Percentiles rank a stretch among this genome's conserved stretches.
Conservation (phyloP, 306 rosid species). For the Fragaria iinumae region DNA sequence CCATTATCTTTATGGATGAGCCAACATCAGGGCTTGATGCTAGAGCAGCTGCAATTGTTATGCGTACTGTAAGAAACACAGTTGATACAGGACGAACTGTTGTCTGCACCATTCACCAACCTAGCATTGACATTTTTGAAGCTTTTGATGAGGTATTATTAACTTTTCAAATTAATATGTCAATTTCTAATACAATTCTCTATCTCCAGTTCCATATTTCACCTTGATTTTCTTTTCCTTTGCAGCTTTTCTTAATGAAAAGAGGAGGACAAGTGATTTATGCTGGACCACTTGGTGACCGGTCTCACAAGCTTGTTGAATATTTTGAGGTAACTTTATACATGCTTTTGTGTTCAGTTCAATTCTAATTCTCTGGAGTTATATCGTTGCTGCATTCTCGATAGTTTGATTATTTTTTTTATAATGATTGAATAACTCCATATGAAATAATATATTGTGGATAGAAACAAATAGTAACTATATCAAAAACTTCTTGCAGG, state of each 20-base stretch:
- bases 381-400: background rate
- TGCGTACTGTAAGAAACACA: constrained; percentile 86
- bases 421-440: background rate
- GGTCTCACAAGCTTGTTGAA: constrained; percentile 66
- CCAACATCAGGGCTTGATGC: constrained; percentile 96
- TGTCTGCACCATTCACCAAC: constrained; percentile 93
- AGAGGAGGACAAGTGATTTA: constrained; percentile 85
- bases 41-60: constrained; percentile 87
- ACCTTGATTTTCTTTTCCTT: background rate
- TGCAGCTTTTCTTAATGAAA: constrained; percentile 66
- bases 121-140: constrained; percentile 88
- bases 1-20: constrained; percentile 92
- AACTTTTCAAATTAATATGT: background rate
- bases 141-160: constrained; percentile 74
- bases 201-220: background rate
- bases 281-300: constrained; percentile 66
- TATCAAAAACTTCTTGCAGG: constrained; percentile 33
- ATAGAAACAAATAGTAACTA: background rate
- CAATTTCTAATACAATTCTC: background rate
- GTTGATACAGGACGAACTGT: constrained; percentile 92
- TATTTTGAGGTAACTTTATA: constrained; percentile 58
- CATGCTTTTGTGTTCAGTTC: background rate
- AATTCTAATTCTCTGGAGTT: background rate
- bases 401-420: background rate
- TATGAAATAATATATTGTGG: background rate